Base-by-base conservation (phyloP, 164 flowering plant genomes). In the Aristolochia contorta region DNA sequence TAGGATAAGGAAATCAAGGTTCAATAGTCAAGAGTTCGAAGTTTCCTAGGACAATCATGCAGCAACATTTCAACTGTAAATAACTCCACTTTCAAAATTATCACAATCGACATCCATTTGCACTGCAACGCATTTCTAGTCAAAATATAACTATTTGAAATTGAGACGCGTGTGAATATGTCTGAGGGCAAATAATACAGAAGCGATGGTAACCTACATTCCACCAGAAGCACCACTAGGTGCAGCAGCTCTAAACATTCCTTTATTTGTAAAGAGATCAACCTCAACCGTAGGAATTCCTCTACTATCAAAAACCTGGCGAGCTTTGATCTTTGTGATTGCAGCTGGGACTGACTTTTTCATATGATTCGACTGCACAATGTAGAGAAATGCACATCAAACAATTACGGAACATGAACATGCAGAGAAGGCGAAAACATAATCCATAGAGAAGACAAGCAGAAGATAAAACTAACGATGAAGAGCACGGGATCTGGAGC, bases 211-310 rank as follows among this genome's bases (percentile, higher is more conserved):
- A 20, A 49, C 83, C 54, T 77, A 94, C 97, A 84, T 75, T 71
- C 93, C 96, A 48, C 85, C 53, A 49, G 85, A 64, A 65, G 78
- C 72, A 10, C 91, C 97, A 55, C 91, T 77, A 12, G 99, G 99
- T 33, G 69, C 80, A 5, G 99, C 84, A 72, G 96, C 97, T 16
- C 96, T 87, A 53, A 85, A 91, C 77, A 83, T 68, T 50, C 97
- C 99, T 74, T 91, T 94, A 64, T 91, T 91, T 12, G 99, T 91
- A 65, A 69, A 65, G 63, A 94, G 69, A 50, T 94, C 99, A 8
- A 91, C 99, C 69, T 94, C 99, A 54, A 94, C 90, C 13, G 97
- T 94, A 16, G 99, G 99, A 72, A 88, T 77, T 47, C 99, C 99
- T 78, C 97, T 76, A 69, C 99, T 88, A 54, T 94, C 99, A 2